A percentile compares a stretch with the other conserved stretches of the same genome.
phyloP scores from a whole-genome alignment of 306 rosid genomes.

The Fragaria ananassa region DNA sequence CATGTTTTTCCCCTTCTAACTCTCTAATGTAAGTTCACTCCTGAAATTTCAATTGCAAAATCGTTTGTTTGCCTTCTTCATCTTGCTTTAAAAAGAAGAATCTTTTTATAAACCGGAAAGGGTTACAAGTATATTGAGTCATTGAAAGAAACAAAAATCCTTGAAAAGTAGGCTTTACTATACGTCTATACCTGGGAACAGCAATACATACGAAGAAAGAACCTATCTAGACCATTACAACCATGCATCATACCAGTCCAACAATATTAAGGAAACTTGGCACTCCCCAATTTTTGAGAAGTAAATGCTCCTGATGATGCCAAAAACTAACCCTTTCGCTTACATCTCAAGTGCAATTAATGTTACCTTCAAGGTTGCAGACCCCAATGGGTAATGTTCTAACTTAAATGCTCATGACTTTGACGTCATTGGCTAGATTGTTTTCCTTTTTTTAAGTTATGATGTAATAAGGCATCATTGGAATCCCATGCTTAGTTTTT shows the following conservation, averaged over 20 bases:
- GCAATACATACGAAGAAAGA: too few species aligned
- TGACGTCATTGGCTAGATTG: too few species aligned
- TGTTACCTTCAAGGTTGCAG: too few species aligned
- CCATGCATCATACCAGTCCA: background rate
- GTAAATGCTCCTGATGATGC: background rate
- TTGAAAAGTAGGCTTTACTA: background rate
- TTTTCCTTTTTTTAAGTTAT: too few species aligned
- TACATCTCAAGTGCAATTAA: background rate
- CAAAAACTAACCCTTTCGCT: background rate
- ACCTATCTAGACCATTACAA: background rate
- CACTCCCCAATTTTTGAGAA: background rate
- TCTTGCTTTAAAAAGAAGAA: background rate
- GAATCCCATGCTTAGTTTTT: too few species aligned
- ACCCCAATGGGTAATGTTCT: too few species aligned
- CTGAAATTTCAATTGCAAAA: slow-evolving; percentile 19
- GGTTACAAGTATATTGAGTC: too few species aligned
- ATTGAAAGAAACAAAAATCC: background rate
- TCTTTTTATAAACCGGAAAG: background rate
- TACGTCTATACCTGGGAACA: too few species aligned
- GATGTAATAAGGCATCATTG: too few species aligned
- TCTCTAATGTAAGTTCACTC: slow-evolving; percentile 75
- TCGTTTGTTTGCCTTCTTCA: slow-evolving; percentile 12
- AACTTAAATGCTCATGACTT: too few species aligned
- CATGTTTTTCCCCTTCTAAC: slow-evolving; percentile 83
- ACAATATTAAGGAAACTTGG: background rate